phyloP scores from a whole-genome alignment of 83 land plant species.

The Diphasiastrum complanatum region DNA sequence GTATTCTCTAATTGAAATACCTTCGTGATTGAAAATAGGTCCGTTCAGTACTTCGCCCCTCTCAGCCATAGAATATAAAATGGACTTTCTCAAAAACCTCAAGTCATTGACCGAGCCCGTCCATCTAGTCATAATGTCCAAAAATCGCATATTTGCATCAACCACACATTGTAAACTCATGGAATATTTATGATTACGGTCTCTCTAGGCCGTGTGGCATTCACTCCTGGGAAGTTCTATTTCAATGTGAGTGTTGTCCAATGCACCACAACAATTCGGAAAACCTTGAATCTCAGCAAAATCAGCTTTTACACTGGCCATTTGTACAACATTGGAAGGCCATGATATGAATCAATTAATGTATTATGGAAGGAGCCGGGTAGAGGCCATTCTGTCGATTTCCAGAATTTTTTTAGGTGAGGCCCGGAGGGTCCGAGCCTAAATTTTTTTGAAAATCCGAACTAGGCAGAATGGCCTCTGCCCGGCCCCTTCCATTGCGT shows the following conservation, averaged over 20 bases:
- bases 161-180: conserved; percentile 78
- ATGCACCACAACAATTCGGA: conserved; percentile 73
- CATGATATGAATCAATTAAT: conserved; percentile 62
- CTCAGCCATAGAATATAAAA: conserved; percentile 61
- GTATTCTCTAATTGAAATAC: no score
- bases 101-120: conserved; percentile 75
- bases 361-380: no score
- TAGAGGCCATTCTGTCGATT: no score
- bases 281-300: conserved; percentile 48
- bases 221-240: conserved; percentile 55
- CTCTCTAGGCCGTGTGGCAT: conserved; percentile 44
- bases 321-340: conserved; percentile 41
- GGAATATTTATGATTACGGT: conserved; percentile 68
- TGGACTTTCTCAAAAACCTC: conserved; percentile 50
- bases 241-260: conserved; percentile 65
- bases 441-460: no score
- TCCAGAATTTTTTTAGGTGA: no score
- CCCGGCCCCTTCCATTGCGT: no score
- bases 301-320: conserved; percentile 44
- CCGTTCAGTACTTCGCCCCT: conserved; percentile 64
- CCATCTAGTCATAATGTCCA: conserved; percentile 80
- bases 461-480: no score
- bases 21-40: conserved; percentile 23
- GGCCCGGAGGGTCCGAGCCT: no score
- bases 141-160: conserved; percentile 64